These are phyloP conservation scores for Colletotrichum neosansevieriae DNA, from an alignment of 2,329 filamentous ascomycete genomes.

Conservation along the genomic window DNA sequence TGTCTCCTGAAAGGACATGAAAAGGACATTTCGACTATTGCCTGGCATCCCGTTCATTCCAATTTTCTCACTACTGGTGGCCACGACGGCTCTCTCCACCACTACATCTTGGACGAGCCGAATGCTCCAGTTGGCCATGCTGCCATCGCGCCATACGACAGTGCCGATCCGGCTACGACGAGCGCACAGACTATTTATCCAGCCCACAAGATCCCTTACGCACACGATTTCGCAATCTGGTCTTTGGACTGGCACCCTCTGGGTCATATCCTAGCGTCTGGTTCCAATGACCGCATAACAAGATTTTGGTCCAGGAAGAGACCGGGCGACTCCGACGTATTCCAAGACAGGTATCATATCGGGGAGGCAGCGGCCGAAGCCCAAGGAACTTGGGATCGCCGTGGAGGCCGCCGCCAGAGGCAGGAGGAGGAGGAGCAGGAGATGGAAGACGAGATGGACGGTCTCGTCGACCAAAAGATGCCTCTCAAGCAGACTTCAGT, in stretches of 20 bases:
- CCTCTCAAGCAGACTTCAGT: constrained; percentile 67
- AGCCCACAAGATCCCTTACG: constrained; percentile 86
- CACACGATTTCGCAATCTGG: constrained; percentile 97
- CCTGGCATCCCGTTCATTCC: constrained; percentile 94
- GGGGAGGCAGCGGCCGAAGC: constrained; percentile 93
- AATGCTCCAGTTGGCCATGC: constrained; percentile 83
- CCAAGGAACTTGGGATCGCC: constrained; percentile 92
- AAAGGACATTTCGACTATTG: constrained; percentile 91
- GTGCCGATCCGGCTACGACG: constrained; percentile 80
- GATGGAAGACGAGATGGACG: constrained; percentile 91
- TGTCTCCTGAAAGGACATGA: constrained; percentile 93
- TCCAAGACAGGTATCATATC: constrained; percentile 95
- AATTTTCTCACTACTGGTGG: constrained; percentile 92
- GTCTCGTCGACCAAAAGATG: constrained; percentile 91
- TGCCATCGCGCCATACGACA: constrained; percentile 86
- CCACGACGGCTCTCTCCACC: constrained; percentile 88
- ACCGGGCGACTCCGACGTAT: constrained; percentile 86
- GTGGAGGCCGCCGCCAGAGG: constrained; percentile 80
- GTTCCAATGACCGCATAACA: constrained; percentile 95
- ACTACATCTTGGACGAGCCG: constrained; percentile 96
- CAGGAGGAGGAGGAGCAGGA: constrained; percentile 96
- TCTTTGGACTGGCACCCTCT: constrained; percentile 98
- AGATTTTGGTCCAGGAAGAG: constrained; percentile 95
- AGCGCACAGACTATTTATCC: constrained; percentile 93
- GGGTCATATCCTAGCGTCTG: constrained; percentile 93